Evolutionary conservation across 2,329 filamentous ascomycete genomes (phyloP).

Genomic region (Drechslera avenae): DNA sequence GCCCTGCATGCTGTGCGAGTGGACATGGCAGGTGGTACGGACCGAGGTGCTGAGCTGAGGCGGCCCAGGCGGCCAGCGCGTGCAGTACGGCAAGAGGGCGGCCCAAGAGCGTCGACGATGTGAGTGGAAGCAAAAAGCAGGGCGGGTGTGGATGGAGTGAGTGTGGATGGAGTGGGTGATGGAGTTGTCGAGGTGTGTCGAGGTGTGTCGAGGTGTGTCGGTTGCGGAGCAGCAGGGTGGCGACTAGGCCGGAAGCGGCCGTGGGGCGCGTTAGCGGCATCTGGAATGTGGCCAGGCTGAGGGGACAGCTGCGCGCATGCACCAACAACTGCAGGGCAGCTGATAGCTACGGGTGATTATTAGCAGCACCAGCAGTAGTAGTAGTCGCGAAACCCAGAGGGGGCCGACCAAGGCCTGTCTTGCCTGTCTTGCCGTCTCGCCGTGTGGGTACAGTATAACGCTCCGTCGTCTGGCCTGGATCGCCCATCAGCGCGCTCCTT

Average conservation of each 20-base stretch:
- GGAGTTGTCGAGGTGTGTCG: too few species aligned
- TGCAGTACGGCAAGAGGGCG: too few species aligned
- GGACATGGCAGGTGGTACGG: background rate
- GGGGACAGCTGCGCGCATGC: slow-evolving; percentile 10
- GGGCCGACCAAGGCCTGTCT: too few species aligned
- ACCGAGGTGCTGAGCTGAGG: background rate
- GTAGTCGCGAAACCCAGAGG: background rate
- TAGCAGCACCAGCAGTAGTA: too few species aligned
- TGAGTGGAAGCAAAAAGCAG: background rate
- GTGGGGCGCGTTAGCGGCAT: slow-evolving; percentile 8
- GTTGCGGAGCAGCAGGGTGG: background rate
- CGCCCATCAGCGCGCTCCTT: slow-evolving; percentile 4
- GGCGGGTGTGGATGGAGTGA: background rate
- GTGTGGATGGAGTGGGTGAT: background rate
- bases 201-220: background rate
- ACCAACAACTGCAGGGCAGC: slow-evolving; percentile 12
- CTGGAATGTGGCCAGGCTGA: slow-evolving; percentile 19
- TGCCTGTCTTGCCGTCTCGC: background rate
- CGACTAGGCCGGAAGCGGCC: background rate
- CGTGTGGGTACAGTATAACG: background rate
- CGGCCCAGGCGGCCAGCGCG: background rate
- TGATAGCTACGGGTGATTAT: slow-evolving; percentile 7
- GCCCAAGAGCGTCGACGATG: too few species aligned
- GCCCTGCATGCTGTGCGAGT: background rate
- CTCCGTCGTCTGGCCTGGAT: too few species aligned